Percentiles rank a stretch among this genome's conserved stretches.
Conservation (phyloP, 2,329 filamentous ascomycete species). For the Penicillium sp. region DNA sequence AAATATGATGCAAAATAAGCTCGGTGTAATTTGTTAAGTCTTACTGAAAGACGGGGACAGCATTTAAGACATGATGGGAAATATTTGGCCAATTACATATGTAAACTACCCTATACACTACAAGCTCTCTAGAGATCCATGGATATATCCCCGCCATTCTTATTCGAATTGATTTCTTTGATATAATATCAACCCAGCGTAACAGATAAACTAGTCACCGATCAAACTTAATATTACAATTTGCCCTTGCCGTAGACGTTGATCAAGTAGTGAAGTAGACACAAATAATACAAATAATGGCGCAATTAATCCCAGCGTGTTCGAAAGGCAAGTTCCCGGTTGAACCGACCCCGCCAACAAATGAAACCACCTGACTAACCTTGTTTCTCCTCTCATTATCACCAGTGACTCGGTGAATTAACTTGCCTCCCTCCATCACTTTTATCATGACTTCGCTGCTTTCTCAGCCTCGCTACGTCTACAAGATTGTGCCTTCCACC, state of each 20-base stretch:
- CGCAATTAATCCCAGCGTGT: not conserved
- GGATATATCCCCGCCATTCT: not conserved
- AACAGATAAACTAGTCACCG: not conserved
- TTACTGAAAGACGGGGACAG: too few relatives aligned
- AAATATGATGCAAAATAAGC: too few relatives aligned
- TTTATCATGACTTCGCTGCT: conserved; percentile 11
- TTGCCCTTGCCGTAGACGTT: too few relatives aligned
- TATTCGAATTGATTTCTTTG: not conserved
- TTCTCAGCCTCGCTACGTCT: conserved; percentile 28
- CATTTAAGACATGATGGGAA: not conserved
- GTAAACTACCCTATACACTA: not conserved
- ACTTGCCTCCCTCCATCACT: not conserved
- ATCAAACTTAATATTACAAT: not conserved
- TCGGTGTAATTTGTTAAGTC: too few relatives aligned
- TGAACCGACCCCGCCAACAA: conserved; percentile 10
- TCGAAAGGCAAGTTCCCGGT: conserved; percentile 4
- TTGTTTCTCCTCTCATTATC: not conserved
- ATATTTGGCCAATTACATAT: too few relatives aligned
- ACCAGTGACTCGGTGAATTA: not conserved
- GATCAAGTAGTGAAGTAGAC: not conserved
- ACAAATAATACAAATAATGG: not conserved
- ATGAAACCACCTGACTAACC: conserved; percentile 5
- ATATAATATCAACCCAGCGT: not conserved
- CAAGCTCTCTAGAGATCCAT: not conserved
- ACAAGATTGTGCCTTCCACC: conserved; percentile 34